Conservation (phyloP, 768 basidiomycete genomes). For the Sarcodon sp. region DNA sequence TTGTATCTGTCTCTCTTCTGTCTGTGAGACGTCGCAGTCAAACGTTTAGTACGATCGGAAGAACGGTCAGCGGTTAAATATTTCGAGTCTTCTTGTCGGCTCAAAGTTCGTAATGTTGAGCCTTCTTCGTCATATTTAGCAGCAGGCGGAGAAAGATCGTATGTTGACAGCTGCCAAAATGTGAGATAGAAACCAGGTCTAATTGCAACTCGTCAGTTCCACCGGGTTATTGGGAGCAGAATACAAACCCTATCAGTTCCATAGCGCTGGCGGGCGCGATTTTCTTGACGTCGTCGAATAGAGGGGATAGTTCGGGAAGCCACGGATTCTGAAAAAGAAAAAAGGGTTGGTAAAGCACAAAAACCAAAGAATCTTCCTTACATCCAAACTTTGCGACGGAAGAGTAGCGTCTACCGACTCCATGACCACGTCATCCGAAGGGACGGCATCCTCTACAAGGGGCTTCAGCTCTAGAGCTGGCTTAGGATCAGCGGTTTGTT, state of each 20-base stretch:
- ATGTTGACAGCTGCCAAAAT: conserved; percentile 93
- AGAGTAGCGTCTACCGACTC: neutral
- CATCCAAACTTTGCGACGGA: neutral
- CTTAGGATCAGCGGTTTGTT: conserved; percentile 2
- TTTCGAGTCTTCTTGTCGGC: conserved; percentile 55
- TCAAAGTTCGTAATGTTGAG: conserved; percentile 41
- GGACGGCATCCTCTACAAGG: neutral
- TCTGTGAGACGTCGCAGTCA: conserved; percentile 44
- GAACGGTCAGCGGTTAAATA: conserved; percentile 61
- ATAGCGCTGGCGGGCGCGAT: conserved; percentile 55
- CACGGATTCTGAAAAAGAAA: conserved; percentile 37
- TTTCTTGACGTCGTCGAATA: conserved; percentile 67
- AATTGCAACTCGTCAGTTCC: conserved; percentile 1
- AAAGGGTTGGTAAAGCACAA: neutral
- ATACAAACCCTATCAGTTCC: conserved; percentile 59
- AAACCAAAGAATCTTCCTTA: neutral
- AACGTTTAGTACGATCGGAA: conserved; percentile 45
- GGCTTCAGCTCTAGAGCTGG: conserved; percentile 3
- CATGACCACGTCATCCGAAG: conserved; percentile 3
- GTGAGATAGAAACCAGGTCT: conserved; percentile 91
- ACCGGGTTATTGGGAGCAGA: neutral
- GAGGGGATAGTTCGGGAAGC: conserved; percentile 57
- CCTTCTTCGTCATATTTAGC: conserved; percentile 73
- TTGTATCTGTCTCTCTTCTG: conserved; percentile 55
- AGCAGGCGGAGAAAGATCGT: conserved; percentile 74